Conservation (phyloP, 441 rosid species). For the Eutrema salsugineum region DNA sequence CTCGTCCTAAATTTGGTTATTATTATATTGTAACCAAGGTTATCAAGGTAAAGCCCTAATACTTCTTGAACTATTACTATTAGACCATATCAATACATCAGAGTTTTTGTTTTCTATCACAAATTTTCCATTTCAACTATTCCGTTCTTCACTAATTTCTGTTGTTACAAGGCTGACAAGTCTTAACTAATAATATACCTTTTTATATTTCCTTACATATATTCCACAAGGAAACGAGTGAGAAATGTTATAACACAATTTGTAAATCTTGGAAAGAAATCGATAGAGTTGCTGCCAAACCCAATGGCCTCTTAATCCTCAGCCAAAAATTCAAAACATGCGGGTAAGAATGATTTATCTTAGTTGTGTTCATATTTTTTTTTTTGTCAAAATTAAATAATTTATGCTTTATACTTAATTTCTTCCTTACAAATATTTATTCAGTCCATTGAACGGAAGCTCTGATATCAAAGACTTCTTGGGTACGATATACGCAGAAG, state of each 20-base stretch:
- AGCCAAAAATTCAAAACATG: conserved; percentile 45
- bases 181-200: background rate
- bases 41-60: conserved; percentile 37
- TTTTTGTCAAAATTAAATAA: too few relatives aligned
- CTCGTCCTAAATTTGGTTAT: conserved; percentile 49
- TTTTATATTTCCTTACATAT: background rate
- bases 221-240: conserved; percentile 33
- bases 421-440: background rate
- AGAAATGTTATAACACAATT: conserved; percentile 36
- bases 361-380: background rate
- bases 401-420: background rate
- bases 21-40: conserved; percentile 45
- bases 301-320: conserved; percentile 38
- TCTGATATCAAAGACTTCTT: conserved; percentile 42
- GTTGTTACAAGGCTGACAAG: background rate
- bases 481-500: conserved; percentile 19
- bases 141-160: background rate
- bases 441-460: conserved; percentile 37
- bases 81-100: background rate
- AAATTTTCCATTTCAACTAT: background rate
- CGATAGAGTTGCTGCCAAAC: conserved; percentile 38
- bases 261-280: conserved; percentile 43
- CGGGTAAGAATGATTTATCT: conserved; percentile 11
- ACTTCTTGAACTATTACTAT: background rate
- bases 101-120: background rate